Conservation (phyloP, 139 green algal genomes). For the Spirogloea muscicola region DNA sequence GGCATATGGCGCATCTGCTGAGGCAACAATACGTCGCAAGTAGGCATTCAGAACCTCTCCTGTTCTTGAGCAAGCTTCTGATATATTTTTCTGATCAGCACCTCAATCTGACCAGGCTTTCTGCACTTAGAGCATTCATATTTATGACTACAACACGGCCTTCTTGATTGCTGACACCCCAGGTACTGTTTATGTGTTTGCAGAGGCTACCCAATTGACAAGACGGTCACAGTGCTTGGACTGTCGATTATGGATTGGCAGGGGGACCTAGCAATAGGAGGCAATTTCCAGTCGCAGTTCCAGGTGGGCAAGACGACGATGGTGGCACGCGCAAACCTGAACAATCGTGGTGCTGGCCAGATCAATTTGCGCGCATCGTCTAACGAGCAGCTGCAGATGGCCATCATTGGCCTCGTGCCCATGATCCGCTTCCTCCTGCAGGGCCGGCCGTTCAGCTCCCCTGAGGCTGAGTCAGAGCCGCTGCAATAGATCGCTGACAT, state of each 20-base stretch:
- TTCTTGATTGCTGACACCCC: too few species aligned
- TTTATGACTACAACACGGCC: too few species aligned
- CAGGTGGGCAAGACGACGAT: constrained; percentile 46
- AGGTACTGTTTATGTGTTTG: too few species aligned
- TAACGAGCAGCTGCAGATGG: constrained; percentile 57
- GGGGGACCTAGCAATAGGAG: constrained; percentile 59
- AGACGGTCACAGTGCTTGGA: constrained; percentile 35
- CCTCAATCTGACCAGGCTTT: too few species aligned
- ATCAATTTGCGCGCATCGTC: constrained; percentile 53
- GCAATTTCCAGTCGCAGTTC: constrained; percentile 60
- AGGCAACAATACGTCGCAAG: constrained; percentile 28
- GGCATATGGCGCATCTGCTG: constrained; percentile 42
- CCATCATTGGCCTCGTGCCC: constrained; percentile 41
- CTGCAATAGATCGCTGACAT: too few species aligned
- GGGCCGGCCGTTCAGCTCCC: not conserved
- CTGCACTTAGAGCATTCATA: too few species aligned
- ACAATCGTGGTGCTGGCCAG: constrained; percentile 51
- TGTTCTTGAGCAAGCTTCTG: too few species aligned
- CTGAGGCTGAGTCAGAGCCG: too few species aligned
- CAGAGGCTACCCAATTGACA: constrained; percentile 42
- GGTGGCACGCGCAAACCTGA: constrained; percentile 40
- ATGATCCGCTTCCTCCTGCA: constrained; percentile 42
- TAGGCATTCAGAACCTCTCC: too few species aligned
- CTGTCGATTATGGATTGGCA: constrained; percentile 62
- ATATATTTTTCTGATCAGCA: too few species aligned